Conservation (phyloP, 352 stramenopile species). For the Globisporangium nunn region DNA sequence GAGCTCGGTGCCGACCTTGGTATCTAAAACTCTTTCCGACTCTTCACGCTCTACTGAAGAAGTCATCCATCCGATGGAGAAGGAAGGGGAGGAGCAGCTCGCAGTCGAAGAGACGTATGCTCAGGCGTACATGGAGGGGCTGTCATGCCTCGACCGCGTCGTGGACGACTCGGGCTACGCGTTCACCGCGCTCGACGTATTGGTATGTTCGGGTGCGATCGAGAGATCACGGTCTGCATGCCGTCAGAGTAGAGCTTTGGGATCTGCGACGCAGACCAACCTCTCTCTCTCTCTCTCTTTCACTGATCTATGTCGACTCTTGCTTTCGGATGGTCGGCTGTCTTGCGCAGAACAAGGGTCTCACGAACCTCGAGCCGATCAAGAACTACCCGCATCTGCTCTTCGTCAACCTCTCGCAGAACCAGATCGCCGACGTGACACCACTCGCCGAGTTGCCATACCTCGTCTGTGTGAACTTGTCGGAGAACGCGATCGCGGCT, state of each 20-base stretch:
- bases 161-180: slow-evolving; percentile 71
- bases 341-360: slow-evolving; percentile 32
- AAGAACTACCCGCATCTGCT: slow-evolving; percentile 56
- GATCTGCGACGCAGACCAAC: not conserved
- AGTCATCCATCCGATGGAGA: no score
- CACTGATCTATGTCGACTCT: no score
- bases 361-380: slow-evolving; percentile 51
- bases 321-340: no score
- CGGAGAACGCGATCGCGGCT: slow-evolving; percentile 40
- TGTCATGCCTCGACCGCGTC: slow-evolving; percentile 68
- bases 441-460: slow-evolving; percentile 50
- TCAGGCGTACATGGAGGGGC: slow-evolving; percentile 50
- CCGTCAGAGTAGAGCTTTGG: not conserved
- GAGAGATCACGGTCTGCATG: not conserved
- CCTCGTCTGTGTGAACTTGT: slow-evolving; percentile 48
- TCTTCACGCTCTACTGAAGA: no score
- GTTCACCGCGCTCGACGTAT: slow-evolving; percentile 64
- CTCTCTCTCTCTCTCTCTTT: not conserved
- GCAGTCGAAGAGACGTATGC: slow-evolving; percentile 22
- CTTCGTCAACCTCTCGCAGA: slow-evolving; percentile 64
- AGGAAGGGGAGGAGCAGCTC: not conserved
- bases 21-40: no score
- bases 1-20: not conserved
- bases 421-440: slow-evolving; percentile 48
- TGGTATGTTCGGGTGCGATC: slow-evolving; percentile 19